Evolutionary conservation across 495 filamentous ascomycete genomes (phyloP).

Genomic region (Stereocaulon alpinum): DNA sequence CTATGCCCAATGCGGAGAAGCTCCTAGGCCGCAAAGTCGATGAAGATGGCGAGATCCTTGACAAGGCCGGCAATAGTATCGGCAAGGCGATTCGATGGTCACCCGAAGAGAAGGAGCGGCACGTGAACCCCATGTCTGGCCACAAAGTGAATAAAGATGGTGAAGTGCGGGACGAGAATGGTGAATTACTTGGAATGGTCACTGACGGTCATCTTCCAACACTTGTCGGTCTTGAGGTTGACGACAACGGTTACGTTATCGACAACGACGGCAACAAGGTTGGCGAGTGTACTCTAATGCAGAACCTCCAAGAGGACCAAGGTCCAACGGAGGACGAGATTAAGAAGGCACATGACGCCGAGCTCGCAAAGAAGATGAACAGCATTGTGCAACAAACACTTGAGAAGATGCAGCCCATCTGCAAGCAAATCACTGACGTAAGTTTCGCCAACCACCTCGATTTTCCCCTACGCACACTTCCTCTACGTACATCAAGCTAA

Average conservation of each 20-base stretch:
- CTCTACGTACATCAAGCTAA: conserved; percentile 20
- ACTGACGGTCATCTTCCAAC: conserved; percentile 61
- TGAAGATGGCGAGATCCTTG: conserved; percentile 71
- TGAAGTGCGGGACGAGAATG: conserved; percentile 71
- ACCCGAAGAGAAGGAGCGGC: conserved; percentile 60
- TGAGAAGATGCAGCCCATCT: conserved; percentile 73
- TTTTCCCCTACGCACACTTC: neutral
- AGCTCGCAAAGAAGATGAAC: conserved; percentile 70
- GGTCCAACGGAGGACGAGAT: conserved; percentile 36
- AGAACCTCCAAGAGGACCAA: conserved; percentile 51
- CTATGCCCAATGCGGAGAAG: conserved; percentile 45
- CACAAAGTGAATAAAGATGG: conserved; percentile 72
- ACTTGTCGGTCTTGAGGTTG: conserved; percentile 67
- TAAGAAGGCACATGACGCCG: conserved; percentile 53
- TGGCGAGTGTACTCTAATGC: conserved; percentile 69
- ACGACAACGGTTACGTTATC: conserved; percentile 77
- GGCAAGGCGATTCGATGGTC: conserved; percentile 77
- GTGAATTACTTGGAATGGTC: conserved; percentile 69
- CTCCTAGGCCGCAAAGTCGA: conserved; percentile 69
- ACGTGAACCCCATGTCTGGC: conserved; percentile 61
- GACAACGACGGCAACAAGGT: conserved; percentile 72
- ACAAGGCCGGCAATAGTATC: conserved; percentile 72
- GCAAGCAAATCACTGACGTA: conserved; percentile 80
- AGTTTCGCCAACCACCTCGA: too few relatives aligned
- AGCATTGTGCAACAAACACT: conserved; percentile 66